These are phyloP conservation scores for Ailanthus altissimus DNA, from an alignment of 345 rosid genomes.

Conservation along the genomic window DNA sequence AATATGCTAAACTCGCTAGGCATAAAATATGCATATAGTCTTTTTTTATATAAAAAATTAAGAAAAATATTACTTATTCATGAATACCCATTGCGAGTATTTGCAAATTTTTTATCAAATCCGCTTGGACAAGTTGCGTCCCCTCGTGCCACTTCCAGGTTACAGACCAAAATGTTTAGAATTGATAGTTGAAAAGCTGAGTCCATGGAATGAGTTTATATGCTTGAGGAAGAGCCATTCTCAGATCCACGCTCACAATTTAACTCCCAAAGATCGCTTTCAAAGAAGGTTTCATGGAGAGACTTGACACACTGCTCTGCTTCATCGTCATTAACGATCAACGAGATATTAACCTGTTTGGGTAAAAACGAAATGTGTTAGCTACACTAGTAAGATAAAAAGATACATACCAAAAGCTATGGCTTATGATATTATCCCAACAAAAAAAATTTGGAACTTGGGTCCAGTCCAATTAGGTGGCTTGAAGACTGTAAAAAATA, in stretches of 20 bases:
- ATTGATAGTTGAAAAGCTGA: neutral
- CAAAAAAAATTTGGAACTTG: neutral
- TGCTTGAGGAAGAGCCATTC: slow-evolving; percentile 41
- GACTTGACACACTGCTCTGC: slow-evolving; percentile 84
- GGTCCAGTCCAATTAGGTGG: neutral
- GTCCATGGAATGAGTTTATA: neutral
- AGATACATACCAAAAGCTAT: neutral
- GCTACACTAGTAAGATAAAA: neutral
- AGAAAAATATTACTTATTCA: no score
- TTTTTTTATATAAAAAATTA: no score
- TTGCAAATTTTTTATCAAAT: no score
- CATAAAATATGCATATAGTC: no score
- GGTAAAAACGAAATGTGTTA: neutral
- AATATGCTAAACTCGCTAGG: no score
- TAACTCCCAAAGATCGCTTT: slow-evolving; percentile 50
- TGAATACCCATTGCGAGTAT: no score
- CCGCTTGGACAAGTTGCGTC: no score
- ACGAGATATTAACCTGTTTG: slow-evolving; percentile 81
- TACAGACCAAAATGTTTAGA: neutral
- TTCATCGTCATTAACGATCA: slow-evolving; percentile 81
- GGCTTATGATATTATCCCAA: neutral
- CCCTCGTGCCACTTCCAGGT: neutral
- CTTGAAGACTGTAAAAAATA: neutral
- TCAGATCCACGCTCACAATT: slow-evolving; percentile 25
- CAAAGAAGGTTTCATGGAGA: slow-evolving; percentile 78